Evolutionary conservation across 768 basidiomycete species (phyloP), one percentile per base, ranked within the genome.

Genomic region (Boletus vinaceobasis): DNA sequence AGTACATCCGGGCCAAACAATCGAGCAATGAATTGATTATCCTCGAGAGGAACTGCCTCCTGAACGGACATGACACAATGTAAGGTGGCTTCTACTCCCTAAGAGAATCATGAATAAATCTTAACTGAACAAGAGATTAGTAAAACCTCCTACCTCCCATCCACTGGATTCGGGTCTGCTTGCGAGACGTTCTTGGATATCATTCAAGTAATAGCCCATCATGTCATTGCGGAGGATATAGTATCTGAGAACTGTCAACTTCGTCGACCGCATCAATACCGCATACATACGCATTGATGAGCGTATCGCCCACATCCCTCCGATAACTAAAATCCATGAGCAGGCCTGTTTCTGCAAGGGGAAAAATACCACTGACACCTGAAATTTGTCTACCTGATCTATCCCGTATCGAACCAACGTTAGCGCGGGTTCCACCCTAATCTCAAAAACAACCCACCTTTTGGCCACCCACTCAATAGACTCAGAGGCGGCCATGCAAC

Each of bases 181-280:
- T 1, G 75, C 71, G 13, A 94, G 71, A 35, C 81, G 78, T 46
- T 84, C 78, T 14, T 74, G 68, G 15, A 90, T 75, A 43, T 87
- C 84, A 26, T 79, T 77, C 37, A 93, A 74, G 58, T 88, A 84
- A 63, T 79, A 87, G 1, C 75, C 78, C 32, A 96, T 77, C 84
- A 96, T 88, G 48, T 92, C 85, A 48, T 90, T 84, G 38, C 93
- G 84, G 3, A 97, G 77, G 32, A 96, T 82, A 66, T 96, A 97
- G 63, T 87, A 96, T 23, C 88, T 91, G 63, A n/a, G 7, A 42
- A 27, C 26, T 27, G 50, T 61, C 47, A 71, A 53, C 35, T 26
- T 7, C 37, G 43, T 32, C 53, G 40, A 37, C 32, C 2, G 23
- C 9, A 14, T 10, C 33, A 11, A 46, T 32, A 45, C 6, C 39